Percentiles rank a stretch among this genome's conserved stretches.
Conservation (phyloP, 148 eudicot genomes). For the Polygonum aviculare region DNA sequence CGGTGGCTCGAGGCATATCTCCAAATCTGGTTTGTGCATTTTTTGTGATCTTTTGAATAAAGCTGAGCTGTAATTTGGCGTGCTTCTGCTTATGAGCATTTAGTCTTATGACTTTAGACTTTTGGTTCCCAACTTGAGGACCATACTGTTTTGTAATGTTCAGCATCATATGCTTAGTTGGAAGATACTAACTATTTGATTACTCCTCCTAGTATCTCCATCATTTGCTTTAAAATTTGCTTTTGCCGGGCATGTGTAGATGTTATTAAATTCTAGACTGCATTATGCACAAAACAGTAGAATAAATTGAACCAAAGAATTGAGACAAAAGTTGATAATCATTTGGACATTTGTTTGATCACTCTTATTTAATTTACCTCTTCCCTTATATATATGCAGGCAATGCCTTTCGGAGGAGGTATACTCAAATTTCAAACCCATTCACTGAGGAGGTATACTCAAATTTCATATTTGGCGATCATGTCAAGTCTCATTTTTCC, state of each 20-base stretch:
- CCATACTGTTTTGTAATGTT: background rate
- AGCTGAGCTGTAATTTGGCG: background rate
- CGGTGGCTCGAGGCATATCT: conserved; percentile 44
- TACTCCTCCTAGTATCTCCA: background rate
- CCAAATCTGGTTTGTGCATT: conserved; percentile 31
- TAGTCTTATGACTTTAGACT: background rate
- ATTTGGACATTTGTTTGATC: background rate
- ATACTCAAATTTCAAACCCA: background rate
- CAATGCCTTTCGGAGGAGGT: conserved; percentile 67
- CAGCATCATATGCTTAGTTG: background rate
- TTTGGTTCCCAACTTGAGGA: background rate
- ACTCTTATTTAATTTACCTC: background rate
- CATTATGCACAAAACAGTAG: background rate
- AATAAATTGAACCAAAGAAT: background rate
- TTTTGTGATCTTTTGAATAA: too few species aligned
- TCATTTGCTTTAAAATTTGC: background rate
- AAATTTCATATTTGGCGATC: too few species aligned
- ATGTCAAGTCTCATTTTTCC: too few species aligned
- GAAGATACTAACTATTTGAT: background rate
- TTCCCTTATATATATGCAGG: conserved; percentile 28
- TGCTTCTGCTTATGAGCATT: background rate
- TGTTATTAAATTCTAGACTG: background rate
- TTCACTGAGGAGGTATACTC: background rate
- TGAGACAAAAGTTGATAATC: background rate
- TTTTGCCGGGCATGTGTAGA: background rate